Base-by-base conservation (phyloP, 768 basidiomycete species). In the Psilocybe sp. region DNA sequence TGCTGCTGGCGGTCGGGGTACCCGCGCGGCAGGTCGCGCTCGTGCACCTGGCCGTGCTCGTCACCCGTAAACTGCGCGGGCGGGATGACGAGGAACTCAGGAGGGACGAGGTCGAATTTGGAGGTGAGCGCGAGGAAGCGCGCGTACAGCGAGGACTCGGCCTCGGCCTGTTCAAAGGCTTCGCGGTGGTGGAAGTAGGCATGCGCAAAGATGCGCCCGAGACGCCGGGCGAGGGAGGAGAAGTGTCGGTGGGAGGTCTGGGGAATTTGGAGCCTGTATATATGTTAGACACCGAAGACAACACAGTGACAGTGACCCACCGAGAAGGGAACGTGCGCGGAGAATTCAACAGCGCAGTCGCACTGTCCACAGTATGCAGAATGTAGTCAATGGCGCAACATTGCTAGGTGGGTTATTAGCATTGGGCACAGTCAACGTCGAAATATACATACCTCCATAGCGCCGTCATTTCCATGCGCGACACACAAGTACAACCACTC, bases 361-460 rank as follows among this genome's bases (percentile, higher is more conserved):
- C 92, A 57, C 90, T 93, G 68, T 98, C 96, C 6, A 97, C 75
- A 0, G 93, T 97, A 68, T 92, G 93, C 10, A 88, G 71, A 51
- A 92, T 94, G 70, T 98, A 98, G 73, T 98, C 95, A 38, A 98
- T 96, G 3, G 96, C 96, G 64, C 91, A 95, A 68, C 96, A 99
- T 81, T 93, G 90, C 85, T 90, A 52, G 23, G 35, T 20, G 11
- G 7, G 37, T 11, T 14, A 40, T 47, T 23, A 50, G 20, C 15
- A 12, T 5, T 23, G 46, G 19, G 5, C 35, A 34, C 28, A 36
- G 14, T 13, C 11, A 18, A 13, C 46, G 15, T 15, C 11, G 37
- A 44, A 44, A 31, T 4, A 10, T 32, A 61, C 79, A 40, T 58
- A 89, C 90, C 81, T 92, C 91, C 82, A 90, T 88, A 44, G 85